Conservation (phyloP, 331 rosid genomes). For the Malus hybrid region DNA sequence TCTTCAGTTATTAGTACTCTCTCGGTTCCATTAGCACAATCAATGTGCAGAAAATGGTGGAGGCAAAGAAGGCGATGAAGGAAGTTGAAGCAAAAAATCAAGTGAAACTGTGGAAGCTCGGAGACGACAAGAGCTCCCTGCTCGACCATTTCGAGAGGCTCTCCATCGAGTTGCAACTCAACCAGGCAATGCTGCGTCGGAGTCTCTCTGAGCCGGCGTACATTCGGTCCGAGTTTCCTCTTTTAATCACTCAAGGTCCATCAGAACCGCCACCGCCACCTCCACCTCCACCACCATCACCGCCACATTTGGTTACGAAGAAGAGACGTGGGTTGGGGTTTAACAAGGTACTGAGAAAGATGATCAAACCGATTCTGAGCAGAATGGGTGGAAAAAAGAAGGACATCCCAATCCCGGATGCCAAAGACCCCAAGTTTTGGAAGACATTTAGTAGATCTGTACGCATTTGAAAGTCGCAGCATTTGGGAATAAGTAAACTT, state of each 20-base stretch:
- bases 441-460: conserved; percentile 57
- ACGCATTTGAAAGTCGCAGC: too few species aligned
- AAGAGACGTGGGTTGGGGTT: conserved; percentile 31
- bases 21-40: too few species aligned
- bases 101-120: conserved; percentile 46
- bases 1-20: too few species aligned
- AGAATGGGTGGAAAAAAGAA: conserved; percentile 21
- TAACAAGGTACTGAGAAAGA: conserved; percentile 45
- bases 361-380: conserved; percentile 45
- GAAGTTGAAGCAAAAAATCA: conserved; percentile 22
- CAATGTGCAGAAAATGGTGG: too few species aligned
- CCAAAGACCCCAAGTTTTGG: conserved; percentile 46
- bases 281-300: conserved; percentile 7
- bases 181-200: conserved; percentile 53
- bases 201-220: conserved; percentile 56
- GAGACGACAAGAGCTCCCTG: conserved; percentile 75
- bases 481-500: background rate
- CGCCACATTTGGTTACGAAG: conserved; percentile 19
- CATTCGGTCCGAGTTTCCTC: conserved; percentile 12
- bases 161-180: conserved; percentile 56
- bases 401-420: conserved; percentile 21
- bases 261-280: background rate
- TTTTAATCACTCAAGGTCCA: background rate
- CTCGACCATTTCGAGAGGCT: conserved; percentile 74
- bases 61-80: conserved; percentile 24